Base-by-base conservation (phyloP, 164 flowering plant genomes). In the Euptelea pleiosperma region DNA sequence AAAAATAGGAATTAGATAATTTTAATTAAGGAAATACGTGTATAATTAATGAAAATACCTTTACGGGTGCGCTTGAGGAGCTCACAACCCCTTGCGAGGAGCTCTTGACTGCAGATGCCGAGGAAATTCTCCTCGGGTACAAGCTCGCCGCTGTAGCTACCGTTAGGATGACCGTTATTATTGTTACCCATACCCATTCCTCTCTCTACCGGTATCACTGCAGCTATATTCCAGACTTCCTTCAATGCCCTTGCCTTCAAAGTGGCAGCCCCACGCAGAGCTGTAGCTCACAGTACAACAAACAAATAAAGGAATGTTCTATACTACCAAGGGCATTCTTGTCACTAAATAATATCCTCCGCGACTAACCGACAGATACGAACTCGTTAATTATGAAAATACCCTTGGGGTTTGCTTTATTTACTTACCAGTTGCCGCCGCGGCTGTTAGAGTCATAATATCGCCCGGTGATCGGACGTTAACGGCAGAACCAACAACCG, bases 161-260 rank as follows among this genome's bases (percentile, higher is more conserved):
- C 64, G 41, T 70, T 83, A 3, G 87, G 64, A 60, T 69, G 71
- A 7, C 73, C 72, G 35, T 65, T 72, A n/a, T 73, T 77, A 59
- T 73, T 46, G 52, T 33, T 58, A 31, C 62, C 73, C 10, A 56
- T 73, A 4, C 61, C 73, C 69, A 78, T 61, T 16, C 87, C 96
- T 51, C 80, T 86, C 53, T 90, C 97, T 34, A 84, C 83, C 0
- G 96, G 99, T 39, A 81, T 82, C 18, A 90, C 99, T 0, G 96
- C 89, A 0, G 99, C 96, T 35, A 88, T 76, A 55, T 93, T 93
- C 96, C 94, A 88, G 34, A 86, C 96, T 47, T 93, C 99, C 80
- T 90, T 93, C 61, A 93, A 61, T 16, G 89, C 79, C 75, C 99
- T 83, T 3, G 97, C 99, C 78, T 86, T 93, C 68, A 93, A 60